A percentile compares a stretch with the other conserved stretches of the same genome.
Conservation (phyloP, 805 yeast species). For the Priceomyces fermenticarens region DNA sequence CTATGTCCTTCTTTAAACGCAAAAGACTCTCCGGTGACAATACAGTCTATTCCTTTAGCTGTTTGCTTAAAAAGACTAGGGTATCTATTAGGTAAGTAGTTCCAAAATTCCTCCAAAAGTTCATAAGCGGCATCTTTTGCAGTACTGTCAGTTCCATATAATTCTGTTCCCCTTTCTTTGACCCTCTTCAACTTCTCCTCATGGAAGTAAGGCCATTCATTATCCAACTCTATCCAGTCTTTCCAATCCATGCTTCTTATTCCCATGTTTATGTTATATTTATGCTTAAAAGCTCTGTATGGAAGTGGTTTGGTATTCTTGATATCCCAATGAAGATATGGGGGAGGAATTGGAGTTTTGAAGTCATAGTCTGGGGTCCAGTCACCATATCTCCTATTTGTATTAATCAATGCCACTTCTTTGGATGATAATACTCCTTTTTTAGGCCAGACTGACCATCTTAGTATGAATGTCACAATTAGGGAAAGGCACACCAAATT, state of each 20-base stretch:
- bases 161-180: constrained; percentile 41
- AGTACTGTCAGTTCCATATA: constrained; percentile 49
- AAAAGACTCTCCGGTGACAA: constrained; percentile 53
- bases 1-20: constrained; percentile 28
- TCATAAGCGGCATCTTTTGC: constrained; percentile 57
- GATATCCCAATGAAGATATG: constrained; percentile 49
- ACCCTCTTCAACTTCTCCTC: constrained; percentile 49
- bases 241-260: constrained; percentile 59
- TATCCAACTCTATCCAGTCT: constrained; percentile 67
- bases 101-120: constrained; percentile 49
- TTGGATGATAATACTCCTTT: constrained; percentile 1
- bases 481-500: not conserved
- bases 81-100: constrained; percentile 54
- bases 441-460: not conserved
- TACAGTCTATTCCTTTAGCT: constrained; percentile 45
- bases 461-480: not conserved
- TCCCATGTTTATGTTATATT: constrained; percentile 67
- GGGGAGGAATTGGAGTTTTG: constrained; percentile 47
- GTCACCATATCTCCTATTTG: constrained; percentile 43
- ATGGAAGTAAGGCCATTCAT: constrained; percentile 60
- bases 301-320: constrained; percentile 52
- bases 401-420: constrained; percentile 23
- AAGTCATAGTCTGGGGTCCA: constrained; percentile 54
- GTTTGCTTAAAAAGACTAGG: constrained; percentile 51
- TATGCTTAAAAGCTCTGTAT: constrained; percentile 66